Conservation (phyloP, 2,329 filamentous ascomycete species). For the Epichloe typhina region DNA sequence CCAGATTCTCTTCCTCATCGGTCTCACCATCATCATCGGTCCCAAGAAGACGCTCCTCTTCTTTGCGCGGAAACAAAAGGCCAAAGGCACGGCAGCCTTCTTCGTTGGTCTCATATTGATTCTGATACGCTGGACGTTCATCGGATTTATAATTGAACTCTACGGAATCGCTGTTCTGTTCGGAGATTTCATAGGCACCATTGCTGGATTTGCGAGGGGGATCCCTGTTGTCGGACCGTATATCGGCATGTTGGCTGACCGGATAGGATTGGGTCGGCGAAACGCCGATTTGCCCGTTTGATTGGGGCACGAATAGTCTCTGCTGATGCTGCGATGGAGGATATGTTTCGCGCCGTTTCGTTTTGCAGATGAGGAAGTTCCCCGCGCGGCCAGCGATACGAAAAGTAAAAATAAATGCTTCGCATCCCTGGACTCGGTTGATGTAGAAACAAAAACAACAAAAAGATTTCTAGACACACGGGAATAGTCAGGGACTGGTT, state of each 20-base stretch:
- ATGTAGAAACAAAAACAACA: background rate
- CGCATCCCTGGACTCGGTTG: background rate
- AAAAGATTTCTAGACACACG: background rate
- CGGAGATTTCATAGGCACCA: slow-evolving; percentile 90
- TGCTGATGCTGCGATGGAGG: background rate
- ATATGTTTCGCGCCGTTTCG: background rate
- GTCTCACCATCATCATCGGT: slow-evolving; percentile 90
- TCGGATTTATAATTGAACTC: slow-evolving; percentile 80
- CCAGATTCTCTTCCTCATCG: slow-evolving; percentile 96
- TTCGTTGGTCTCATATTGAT: slow-evolving; percentile 73
- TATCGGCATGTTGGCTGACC: slow-evolving; percentile 61
- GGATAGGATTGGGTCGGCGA: slow-evolving; percentile 52
- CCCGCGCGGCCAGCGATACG: background rate
- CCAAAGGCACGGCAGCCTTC: slow-evolving; percentile 84
- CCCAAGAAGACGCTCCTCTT: slow-evolving; percentile 82
- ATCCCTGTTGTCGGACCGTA: slow-evolving; percentile 79
- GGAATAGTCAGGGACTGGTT: background rate
- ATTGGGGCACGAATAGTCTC: slow-evolving; percentile 10
- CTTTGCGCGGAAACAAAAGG: slow-evolving; percentile 88
- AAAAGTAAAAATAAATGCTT: background rate
- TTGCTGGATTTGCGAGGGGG: slow-evolving; percentile 70
- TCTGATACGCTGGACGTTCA: slow-evolving; percentile 76
- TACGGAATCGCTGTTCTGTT: slow-evolving; percentile 92
- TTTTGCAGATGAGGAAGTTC: background rate
- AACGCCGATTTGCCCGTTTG: slow-evolving; percentile 70